Evolutionary conservation across 371 early-diverging fungal species (phyloP).

Genomic region (Sporodiniella umbellata): DNA sequence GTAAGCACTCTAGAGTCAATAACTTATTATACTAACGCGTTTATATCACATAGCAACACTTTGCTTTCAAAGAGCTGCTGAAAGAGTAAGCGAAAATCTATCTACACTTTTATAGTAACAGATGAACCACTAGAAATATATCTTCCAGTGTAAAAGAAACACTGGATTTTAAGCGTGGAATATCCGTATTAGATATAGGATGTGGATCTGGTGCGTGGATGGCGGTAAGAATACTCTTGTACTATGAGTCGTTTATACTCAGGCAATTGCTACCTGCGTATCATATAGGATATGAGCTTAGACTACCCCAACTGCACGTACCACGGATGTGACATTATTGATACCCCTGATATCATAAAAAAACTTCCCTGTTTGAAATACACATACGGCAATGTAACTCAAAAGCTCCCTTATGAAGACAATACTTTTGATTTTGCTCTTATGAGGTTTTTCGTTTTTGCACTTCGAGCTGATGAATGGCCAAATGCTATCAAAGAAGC

Average conservation of each 20-base stretch:
- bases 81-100: constrained; percentile 14
- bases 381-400: constrained; percentile 32
- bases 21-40: neutral
- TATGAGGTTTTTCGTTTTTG: constrained; percentile 43
- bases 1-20: constrained; percentile 6
- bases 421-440: constrained; percentile 31
- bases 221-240: constrained; percentile 10
- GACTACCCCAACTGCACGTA: constrained; percentile 34
- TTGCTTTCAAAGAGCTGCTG: constrained; percentile 28
- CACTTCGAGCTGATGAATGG: constrained; percentile 36
- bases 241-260: constrained; percentile 25
- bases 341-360: constrained; percentile 7
- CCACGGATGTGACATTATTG: constrained; percentile 24
- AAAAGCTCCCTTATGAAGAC: constrained; percentile 10
- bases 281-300: constrained; percentile 26
- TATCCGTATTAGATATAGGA: constrained; percentile 31
- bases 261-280: too few species aligned
- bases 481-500: constrained; percentile 30
- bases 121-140: neutral
- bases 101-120: neutral
- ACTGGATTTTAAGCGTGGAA: constrained; percentile 7
- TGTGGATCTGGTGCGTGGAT: constrained; percentile 42
- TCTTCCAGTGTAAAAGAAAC: neutral
- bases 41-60: constrained; percentile 19
- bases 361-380: too few species aligned